Percentiles rank a stretch among this genome's conserved stretches.
These are phyloP conservation scores for Termitomyces sp. DNA, from an alignment of 768 basidiomycete genomes.

Conservation along the genomic window DNA sequence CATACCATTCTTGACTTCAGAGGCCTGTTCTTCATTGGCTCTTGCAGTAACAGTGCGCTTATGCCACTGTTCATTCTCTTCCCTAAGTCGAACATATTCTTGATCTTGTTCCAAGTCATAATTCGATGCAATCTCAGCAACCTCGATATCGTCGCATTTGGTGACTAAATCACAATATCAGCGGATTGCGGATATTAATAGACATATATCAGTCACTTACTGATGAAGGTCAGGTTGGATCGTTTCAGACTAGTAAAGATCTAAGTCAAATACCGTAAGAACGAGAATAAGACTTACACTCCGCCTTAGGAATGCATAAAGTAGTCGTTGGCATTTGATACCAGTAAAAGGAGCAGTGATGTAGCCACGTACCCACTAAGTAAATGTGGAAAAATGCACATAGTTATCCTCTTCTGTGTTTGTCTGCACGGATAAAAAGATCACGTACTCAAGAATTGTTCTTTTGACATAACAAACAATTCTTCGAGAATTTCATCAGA, in stretches of 20 bases:
- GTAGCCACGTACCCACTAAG: background rate
- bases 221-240: constrained; percentile 6
- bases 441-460: constrained; percentile 2
- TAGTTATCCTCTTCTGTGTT: no score
- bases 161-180: background rate
- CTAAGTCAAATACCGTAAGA: background rate
- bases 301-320: constrained; percentile 1
- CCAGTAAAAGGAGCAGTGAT: background rate
- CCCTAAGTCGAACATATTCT: background rate
- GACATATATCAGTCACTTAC: background rate
- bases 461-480: background rate
- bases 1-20: no score
- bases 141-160: constrained; percentile 1
- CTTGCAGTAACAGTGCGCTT: background rate
- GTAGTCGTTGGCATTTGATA: no score
- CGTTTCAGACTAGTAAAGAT: background rate
- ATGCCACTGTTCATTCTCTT: background rate
- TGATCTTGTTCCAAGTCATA: background rate
- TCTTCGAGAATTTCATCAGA: background rate
- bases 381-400: background rate
- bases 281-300: background rate
- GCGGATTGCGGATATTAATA: background rate
- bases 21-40: background rate
- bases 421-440: background rate
- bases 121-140: background rate